phyloP scores from a whole-genome alignment of 768 basidiomycete genomes.

The Russula earlei region DNA sequence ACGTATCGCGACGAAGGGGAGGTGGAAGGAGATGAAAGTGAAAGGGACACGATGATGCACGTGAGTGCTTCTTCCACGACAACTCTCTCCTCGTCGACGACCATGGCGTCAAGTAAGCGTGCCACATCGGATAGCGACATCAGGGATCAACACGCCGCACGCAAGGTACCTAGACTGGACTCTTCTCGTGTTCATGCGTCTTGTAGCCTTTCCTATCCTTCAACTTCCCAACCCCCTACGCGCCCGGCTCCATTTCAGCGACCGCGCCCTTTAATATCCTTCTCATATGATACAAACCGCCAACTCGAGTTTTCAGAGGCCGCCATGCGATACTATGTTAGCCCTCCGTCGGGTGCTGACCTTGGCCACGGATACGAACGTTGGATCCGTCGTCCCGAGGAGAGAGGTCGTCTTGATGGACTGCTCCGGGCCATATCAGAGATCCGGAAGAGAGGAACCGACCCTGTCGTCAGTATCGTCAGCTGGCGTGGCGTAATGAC shows the following conservation, averaged over 20 bases:
- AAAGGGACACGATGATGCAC: too few relatives aligned
- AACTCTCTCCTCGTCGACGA: too few relatives aligned
- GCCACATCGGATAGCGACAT: slow-evolving; percentile 2
- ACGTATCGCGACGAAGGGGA: too few relatives aligned
- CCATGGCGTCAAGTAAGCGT: slow-evolving; percentile 13
- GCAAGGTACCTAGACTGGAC: neutral
- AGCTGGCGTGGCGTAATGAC: slow-evolving; percentile 82
- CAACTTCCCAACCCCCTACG: slow-evolving; percentile 10
- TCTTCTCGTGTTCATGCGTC: neutral
- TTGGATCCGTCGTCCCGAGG: slow-evolving; percentile 61
- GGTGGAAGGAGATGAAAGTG: too few relatives aligned
- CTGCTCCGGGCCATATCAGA: slow-evolving; percentile 50
- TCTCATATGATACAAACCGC: slow-evolving; percentile 55
- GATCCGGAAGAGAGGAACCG: slow-evolving; percentile 31
- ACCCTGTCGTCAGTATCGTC: slow-evolving; percentile 45
- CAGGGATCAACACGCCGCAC: neutral
- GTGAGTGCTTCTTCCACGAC: too few relatives aligned
- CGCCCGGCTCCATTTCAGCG: slow-evolving; percentile 48
- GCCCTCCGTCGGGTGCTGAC: slow-evolving; percentile 57
- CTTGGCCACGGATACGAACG: slow-evolving; percentile 63
- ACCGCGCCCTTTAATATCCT: slow-evolving; percentile 57
- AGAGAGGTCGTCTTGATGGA: slow-evolving; percentile 55
- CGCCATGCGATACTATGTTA: slow-evolving; percentile 60
- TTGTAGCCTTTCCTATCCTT: slow-evolving; percentile 20
- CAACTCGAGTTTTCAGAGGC: slow-evolving; percentile 56